Evolutionary conservation across 2,329 filamentous ascomycete species (phyloP).

Genomic region (Colletotrichum scovillei): DNA sequence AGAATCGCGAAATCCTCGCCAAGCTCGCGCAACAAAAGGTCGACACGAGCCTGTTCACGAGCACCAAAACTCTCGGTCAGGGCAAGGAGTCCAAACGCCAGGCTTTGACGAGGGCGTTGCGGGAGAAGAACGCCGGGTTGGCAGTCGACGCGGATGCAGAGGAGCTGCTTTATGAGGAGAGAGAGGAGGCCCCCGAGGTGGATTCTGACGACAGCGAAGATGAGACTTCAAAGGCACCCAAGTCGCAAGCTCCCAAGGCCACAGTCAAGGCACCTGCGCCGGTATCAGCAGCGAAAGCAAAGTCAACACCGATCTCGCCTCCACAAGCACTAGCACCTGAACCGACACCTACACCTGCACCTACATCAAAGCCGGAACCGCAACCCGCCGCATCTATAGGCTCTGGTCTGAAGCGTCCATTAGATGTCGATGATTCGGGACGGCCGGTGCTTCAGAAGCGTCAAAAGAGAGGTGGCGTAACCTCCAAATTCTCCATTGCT

Average conservation of each 20-base stretch:
- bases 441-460: conserved; percentile 85
- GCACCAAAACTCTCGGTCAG: conserved; percentile 81
- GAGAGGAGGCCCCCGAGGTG: conserved; percentile 42
- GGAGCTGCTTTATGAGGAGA: conserved; percentile 63
- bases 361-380: not conserved
- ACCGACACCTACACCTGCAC: not conserved
- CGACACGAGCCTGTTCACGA: conserved; percentile 84
- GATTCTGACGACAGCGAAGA: conserved; percentile 45
- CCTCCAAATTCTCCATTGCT: conserved; percentile 62
- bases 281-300: conserved; percentile 6
- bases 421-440: conserved; percentile 83
- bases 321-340: conserved; percentile 3
- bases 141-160: conserved; percentile 63
- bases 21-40: conserved; percentile 83
- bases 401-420: conserved; percentile 85
- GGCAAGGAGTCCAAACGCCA: conserved; percentile 78
- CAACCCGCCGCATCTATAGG: conserved; percentile 59
- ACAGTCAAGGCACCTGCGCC: not conserved
- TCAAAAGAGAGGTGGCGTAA: conserved; percentile 75
- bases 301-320: conserved; percentile 25
- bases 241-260: not conserved
- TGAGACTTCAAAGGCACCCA: conserved; percentile 37
- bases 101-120: conserved; percentile 70
- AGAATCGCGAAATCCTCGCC: conserved; percentile 85
- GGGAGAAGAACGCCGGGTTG: conserved; percentile 74